Conservation (phyloP, 306 rosid species). For the Adenanthera pavonina region DNA sequence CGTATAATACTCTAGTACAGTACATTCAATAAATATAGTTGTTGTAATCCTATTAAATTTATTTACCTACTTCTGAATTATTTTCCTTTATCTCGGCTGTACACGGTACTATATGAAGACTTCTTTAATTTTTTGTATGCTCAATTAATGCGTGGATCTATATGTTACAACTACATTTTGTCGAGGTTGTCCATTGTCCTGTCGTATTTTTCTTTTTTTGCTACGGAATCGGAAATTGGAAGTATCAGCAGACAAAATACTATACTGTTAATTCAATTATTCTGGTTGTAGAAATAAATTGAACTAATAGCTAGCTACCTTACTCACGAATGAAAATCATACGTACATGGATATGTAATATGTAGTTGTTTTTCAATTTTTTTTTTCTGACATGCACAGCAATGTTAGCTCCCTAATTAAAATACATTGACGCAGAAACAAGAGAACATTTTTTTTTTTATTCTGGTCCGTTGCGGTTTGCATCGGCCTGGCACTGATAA, state of each 20-base stretch:
- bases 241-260: not conserved
- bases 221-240: not conserved
- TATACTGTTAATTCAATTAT: not conserved
- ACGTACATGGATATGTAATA: not conserved
- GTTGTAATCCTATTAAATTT: constrained; percentile 12
- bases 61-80: not conserved
- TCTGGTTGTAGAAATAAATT: not conserved
- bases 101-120: not conserved
- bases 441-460: not conserved
- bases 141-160: not conserved
- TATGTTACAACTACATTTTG: not conserved
- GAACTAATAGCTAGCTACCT: not conserved
- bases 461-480: not conserved
- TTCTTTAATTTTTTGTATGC: not conserved
- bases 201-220: no score
- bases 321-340: not conserved
- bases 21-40: not conserved
- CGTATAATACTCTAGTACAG: no score
- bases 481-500: not conserved
- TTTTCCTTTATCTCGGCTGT: not conserved
- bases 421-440: not conserved
- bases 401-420: not conserved
- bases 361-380: not conserved
- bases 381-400: not conserved
- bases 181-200: not conserved